Evolutionary conservation across 192 early-diverging fungal genomes (phyloP), one percentile per base, ranked within the genome.

Genomic region (Cladochytrium replicatum): DNA sequence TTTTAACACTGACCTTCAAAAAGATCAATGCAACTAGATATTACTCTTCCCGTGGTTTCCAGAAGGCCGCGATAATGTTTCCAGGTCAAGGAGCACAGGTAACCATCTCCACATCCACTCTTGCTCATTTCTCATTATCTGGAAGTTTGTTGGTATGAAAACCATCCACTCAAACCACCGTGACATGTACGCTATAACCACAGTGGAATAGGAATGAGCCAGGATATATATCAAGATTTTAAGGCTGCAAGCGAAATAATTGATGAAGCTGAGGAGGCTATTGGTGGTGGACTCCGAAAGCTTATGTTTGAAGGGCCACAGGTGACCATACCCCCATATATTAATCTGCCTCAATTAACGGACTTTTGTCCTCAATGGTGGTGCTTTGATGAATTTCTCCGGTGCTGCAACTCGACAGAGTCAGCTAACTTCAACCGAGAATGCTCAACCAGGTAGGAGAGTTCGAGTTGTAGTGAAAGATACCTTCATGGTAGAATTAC

Each of bases 191-290:
- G 13, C 17, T 86, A 77, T 68, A 74, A 86, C n/a, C n/a, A n/a
- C n/a, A n/a, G n/a, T n/a, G n/a, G n/a, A n/a, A n/a, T n/a, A 58
- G 89, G 94, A 40, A 97, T 97, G 94, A 90, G 88, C 6, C 70
- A 68, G 55, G 94, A 95, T 66, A 65, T 97, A 25, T 89, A 85
- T 45, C 71, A 81, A 19, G 57, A 67, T 27, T 94, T 79, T 41
- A 38, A 79, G 7, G 78, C 72, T 1, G 85, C 94, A 11, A 81
- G 79, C 32, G 68, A 71, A 22, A 84, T 89, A 0, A 85, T 97
- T 54, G 90, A 94, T 43, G 88, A 93, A 56, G 86, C 76, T n/a
- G 86, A 97, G 45, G 83, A 86, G 5, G 82, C 74, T n/a, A 65
- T 97, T 1, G 84, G 80, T 4, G 74, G 75, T 25, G 59, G 58